phyloP scores from a whole-genome alignment of 1,284 basidiomycete genomes.

The Sanghuangporus baumii region DNA sequence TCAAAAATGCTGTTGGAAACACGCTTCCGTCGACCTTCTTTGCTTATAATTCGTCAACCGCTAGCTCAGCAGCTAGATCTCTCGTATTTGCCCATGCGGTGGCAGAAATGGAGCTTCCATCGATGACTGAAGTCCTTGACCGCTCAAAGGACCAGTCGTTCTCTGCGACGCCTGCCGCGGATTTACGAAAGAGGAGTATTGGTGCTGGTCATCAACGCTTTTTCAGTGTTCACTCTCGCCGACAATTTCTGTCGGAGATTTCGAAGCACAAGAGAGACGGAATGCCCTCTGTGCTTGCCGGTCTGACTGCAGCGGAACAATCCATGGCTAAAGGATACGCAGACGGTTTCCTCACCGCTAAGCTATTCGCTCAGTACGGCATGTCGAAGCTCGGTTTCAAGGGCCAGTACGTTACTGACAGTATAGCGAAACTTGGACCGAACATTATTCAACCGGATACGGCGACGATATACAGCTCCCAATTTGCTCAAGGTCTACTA shows the following conservation, averaged over 20 bases:
- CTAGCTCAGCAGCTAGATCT: constrained; percentile 21
- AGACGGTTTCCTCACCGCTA: constrained; percentile 59
- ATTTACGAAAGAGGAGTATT: background rate
- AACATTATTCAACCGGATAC: constrained; percentile 33
- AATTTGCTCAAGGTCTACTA: constrained; percentile 41
- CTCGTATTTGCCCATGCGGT: constrained; percentile 10
- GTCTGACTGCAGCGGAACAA: constrained; percentile 20
- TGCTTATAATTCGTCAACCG: constrained; percentile 35
- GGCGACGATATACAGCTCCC: constrained; percentile 39
- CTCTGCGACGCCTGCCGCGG: background rate
- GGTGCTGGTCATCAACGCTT: constrained; percentile 9
- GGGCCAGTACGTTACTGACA: constrained; percentile 57
- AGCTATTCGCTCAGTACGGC: constrained; percentile 50
- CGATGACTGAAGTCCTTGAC: constrained; percentile 17
- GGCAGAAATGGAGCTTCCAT: constrained; percentile 16
- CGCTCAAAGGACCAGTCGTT: constrained; percentile 2
- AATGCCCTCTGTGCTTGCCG: background rate
- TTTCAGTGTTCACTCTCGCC: constrained; percentile 11
- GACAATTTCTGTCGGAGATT: background rate
- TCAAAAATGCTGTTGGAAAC: constrained; percentile 51
- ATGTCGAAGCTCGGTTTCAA: constrained; percentile 61
- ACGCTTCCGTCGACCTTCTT: constrained; percentile 55
- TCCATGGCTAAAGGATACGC: constrained; percentile 46
- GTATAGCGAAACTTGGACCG: constrained; percentile 33
- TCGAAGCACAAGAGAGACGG: constrained; percentile 7